Base-by-base conservation (phyloP, 345 rosid genomes). In the Dimocarpus longan region DNA sequence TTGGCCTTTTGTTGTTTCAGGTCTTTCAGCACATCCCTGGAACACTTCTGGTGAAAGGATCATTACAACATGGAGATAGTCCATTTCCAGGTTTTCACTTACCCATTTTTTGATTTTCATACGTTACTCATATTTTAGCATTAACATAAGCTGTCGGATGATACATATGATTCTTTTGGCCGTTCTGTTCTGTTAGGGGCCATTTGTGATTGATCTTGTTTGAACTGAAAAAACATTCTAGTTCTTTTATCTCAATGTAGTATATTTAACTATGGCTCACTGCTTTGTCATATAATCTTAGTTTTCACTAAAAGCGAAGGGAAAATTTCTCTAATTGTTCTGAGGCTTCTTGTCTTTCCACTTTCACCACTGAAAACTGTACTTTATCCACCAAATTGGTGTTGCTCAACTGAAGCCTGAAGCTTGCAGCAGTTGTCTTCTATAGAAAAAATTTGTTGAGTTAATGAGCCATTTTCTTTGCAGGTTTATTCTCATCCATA, bases 11-110 rank as follows among this genome's bases (percentile, higher is more conserved):
- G 56, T 2, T 81, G 63, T 48, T 80, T 56, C 84, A 93, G 94
- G 93, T 93, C 46, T 95, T 92, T 79, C 95, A 91, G 82, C 98
- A 91, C 83, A 90, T 87, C 68, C 96, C 95, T 6, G 99, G 97
- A 65, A 81, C 98, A 65, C 86, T 92, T 78, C 88, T 95, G 82
- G 88, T 93, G 74, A 93, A 91, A 87, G 97, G 90, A 80, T 91
- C 95, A 52, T 80, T 91, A 79, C 92, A 78, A 84, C 87, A 82
- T 21, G 86, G 78, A 83, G 93, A 88, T 72, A 73, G 80, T 78
- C 74, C 90, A 52, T 65, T 80, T 73, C 75, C 96, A 86, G 98
- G 97, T 92, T 80, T 66, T 71, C 44, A 48, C 62, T 70, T 5
- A 8, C 16, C 54, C 57, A 62, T 32, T 9, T 13, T n/a, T 18